Evolutionary conservation across 805 yeast species (phyloP).

Genomic region (Kazachstania africana): DNA sequence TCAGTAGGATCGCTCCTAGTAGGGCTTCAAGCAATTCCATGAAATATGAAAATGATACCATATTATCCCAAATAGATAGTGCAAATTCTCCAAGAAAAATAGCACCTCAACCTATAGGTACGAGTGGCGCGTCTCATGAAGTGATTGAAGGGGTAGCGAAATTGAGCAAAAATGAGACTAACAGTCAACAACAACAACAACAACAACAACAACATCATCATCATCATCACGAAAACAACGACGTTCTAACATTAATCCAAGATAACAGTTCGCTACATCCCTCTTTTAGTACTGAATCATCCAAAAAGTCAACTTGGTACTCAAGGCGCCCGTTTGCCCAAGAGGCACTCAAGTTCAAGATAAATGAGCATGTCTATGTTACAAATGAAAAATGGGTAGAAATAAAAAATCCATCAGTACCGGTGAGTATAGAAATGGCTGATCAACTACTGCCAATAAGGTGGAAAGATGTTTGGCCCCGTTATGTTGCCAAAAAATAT

Average conservation of each 20-base stretch:
- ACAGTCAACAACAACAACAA: not conserved
- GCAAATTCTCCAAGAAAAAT: too few relatives aligned
- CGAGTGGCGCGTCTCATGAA: not conserved
- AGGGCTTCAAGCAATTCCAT: not conserved
- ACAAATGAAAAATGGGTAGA: constrained; percentile 40
- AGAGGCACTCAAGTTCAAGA: constrained; percentile 2
- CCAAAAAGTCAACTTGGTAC: constrained; percentile 2
- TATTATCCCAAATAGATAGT: not conserved
- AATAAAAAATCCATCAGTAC: constrained; percentile 67
- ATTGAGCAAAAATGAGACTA: not conserved
- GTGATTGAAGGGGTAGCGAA: not conserved
- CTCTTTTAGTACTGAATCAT: constrained; percentile 8
- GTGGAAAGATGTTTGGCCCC: constrained; percentile 88
- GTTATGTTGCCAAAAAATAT: constrained; percentile 47
- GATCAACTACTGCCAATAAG: constrained; percentile 58
- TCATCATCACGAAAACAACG: not conserved
- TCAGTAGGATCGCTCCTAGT: constrained; percentile 8
- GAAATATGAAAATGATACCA: not conserved
- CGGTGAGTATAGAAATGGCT: constrained; percentile 41
- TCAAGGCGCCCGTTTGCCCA: constrained; percentile 1
- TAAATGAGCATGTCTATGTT: constrained; percentile 1
- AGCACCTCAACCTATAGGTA: too few relatives aligned
- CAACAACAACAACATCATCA: not conserved
- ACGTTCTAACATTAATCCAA: not conserved
- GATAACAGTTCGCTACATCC: constrained; percentile 5